Evolutionary conservation across 1,139 yeast genomes (phyloP), one percentile per base, ranked within the genome.

Genomic region (Geotrichum aggregatum): DNA sequence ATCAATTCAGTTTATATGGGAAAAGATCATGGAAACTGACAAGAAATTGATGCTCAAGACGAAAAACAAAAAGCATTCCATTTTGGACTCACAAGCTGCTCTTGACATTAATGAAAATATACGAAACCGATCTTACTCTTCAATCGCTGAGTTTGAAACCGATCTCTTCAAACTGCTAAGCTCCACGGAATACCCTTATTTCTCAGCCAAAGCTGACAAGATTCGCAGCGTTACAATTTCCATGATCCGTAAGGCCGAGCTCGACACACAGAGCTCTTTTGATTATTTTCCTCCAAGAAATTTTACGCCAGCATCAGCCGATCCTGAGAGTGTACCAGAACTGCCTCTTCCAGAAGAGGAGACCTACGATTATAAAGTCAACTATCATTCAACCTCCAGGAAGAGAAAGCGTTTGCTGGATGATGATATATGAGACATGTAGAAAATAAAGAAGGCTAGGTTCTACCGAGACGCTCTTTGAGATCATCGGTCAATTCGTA

Each of bases 401-500:
- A 44, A 44, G 24, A 30, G 40, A 24, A 16, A 35, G 19, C 26
- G 44, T 10, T 18, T 41, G 8, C n/a, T 41, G 19, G 44, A 41
- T 41, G 44, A 41, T 41, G 41, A 38, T 14, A 3, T 38, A 38
- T 38, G 22, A 38, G 13, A 39, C 5, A 39, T n/a, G 24, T n/a
- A 5, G 22, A 44, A 33, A 44, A 34, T 18, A 10, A 34, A n/a
- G 33, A 44, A 21, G 21, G 19, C 22, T 39, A 45, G 21, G 28
- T 40, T 38, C 55, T 31, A 19, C 55, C 55, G 3, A 41, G 35
- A 5, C 55, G 46, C 39, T 52, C 55, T 18, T 30, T 31, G 18
- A 41, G 35, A 34, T 52, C 55, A 19, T 52, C 55, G 7, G 40
- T n/a, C 10, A 49, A 30, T 19, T 28, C 14, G 35, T 47, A 49